A percentile compares a stretch with the other conserved stretches of the same genome.
These are phyloP conservation scores for Coniochaeta sp. DNA, from an alignment of 2,329 filamentous ascomycete genomes.

Conservation along the genomic window DNA sequence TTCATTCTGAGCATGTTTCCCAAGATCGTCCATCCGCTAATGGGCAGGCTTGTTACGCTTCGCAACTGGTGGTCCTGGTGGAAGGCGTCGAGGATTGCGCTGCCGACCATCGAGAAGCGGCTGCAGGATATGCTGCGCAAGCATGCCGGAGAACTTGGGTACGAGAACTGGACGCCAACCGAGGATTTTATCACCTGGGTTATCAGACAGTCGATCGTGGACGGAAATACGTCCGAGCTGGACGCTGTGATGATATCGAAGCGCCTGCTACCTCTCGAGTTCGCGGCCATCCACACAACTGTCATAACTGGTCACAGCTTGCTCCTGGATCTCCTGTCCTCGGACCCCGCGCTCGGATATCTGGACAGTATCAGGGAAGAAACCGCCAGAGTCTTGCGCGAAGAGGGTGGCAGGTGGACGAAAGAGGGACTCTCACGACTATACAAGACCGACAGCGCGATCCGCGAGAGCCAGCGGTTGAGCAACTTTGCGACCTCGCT, in stretches of 20 bases:
- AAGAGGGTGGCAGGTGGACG: slow-evolving; percentile 34
- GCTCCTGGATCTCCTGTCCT: slow-evolving; percentile 37
- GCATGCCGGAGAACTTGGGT: slow-evolving; percentile 28
- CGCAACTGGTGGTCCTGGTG: slow-evolving; percentile 40
- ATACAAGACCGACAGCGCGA: slow-evolving; percentile 40
- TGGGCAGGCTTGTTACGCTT: slow-evolving; percentile 36
- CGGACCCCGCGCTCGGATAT: slow-evolving; percentile 22
- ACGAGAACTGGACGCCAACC: slow-evolving; percentile 33
- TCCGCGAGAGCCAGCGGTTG: slow-evolving; percentile 44
- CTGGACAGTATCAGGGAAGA: slow-evolving; percentile 36
- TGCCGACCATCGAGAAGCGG: slow-evolving; percentile 42
- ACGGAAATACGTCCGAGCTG: slow-evolving; percentile 34
- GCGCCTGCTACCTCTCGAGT: slow-evolving; percentile 47
- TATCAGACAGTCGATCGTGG: slow-evolving; percentile 40
- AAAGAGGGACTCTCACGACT: slow-evolving; percentile 35
- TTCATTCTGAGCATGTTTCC: slow-evolving; percentile 40
- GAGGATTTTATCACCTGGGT: slow-evolving; percentile 54
- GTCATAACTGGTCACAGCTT: slow-evolving; percentile 40
- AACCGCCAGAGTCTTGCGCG: slow-evolving; percentile 22
- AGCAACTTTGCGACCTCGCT: slow-evolving; percentile 39
- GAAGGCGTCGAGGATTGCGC: slow-evolving; percentile 29
- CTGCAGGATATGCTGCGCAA: slow-evolving; percentile 36
- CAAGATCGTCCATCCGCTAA: slow-evolving; percentile 37
- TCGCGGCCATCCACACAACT: slow-evolving; percentile 53
- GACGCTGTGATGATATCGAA: slow-evolving; percentile 40